Evolutionary conservation across 2,329 filamentous ascomycete species (phyloP).

Genomic region (Hansfordia pulvinata): DNA sequence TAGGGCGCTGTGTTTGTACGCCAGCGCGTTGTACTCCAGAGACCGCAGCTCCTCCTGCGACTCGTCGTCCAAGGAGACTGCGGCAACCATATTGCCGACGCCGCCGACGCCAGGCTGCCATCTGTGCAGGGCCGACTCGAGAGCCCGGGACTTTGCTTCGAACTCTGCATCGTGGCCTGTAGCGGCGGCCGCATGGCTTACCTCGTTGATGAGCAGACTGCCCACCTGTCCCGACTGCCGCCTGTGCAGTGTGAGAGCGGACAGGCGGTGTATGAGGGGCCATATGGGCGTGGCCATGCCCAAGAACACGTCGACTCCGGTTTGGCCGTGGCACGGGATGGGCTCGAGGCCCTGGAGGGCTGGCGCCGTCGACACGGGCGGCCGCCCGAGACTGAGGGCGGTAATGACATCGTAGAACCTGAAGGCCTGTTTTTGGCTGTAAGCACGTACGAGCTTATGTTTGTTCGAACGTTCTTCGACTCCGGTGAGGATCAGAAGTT

Average conservation of each 20-base stretch:
- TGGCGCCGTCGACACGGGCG: slow-evolving; percentile 37
- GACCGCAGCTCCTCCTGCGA: slow-evolving; percentile 27
- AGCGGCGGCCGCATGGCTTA: slow-evolving; percentile 29
- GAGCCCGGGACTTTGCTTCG: slow-evolving; percentile 35
- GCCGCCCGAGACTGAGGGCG: slow-evolving; percentile 44
- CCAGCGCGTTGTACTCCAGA: slow-evolving; percentile 44
- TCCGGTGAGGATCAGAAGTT: no score
- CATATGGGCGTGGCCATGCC: slow-evolving; percentile 49
- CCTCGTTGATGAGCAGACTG: no score
- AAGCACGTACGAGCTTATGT: slow-evolving; percentile 5
- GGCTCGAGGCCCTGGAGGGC: slow-evolving; percentile 30
- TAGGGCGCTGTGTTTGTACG: slow-evolving; percentile 43
- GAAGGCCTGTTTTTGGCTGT: slow-evolving; percentile 33
- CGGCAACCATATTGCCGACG: slow-evolving; percentile 8
- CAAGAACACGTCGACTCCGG: slow-evolving; percentile 44
- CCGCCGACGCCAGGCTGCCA: slow-evolving; percentile 33
- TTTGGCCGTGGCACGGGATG: slow-evolving; percentile 32
- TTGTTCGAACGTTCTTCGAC: slow-evolving; percentile 1
- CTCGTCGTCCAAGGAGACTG: no score
- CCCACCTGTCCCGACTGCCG: no score
- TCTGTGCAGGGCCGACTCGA: slow-evolving; percentile 37
- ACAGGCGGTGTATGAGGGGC: slow-evolving; percentile 49
- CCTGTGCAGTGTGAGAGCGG: no score
- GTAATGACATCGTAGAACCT: slow-evolving; percentile 54
- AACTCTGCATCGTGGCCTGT: slow-evolving; percentile 32